Evolutionary conservation across 1,284 basidiomycete genomes (phyloP), one percentile per base, ranked within the genome.

Genomic region (Papiliotrema terrestris): DNA sequence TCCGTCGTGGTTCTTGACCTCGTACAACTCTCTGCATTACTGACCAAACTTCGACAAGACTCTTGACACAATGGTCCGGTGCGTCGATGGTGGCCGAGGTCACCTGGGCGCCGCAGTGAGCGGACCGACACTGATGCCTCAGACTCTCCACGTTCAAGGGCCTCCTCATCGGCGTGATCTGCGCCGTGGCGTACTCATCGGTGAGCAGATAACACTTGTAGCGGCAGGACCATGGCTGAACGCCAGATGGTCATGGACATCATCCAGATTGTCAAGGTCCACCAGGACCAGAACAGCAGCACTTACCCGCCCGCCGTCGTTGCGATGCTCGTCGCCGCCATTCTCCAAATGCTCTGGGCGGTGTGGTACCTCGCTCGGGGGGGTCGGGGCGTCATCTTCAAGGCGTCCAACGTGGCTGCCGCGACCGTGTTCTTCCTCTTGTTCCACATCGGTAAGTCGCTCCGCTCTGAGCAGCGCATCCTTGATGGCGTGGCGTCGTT

Each of bases 161-260:
- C 29, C 49, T 47, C 45, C 20, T 58, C 15, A 20, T 54, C 19
- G 56, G 52, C 42, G 35, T 58, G 15, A 19, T 58, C 44, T 23
- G 47, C 43, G 52, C 51, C 13, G 32, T 54, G 14, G 41, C 56
- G 22, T 58, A 54, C 49, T 54, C 52, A 11, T 41, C 48, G 13
- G 25, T 48, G 37, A 17, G 23, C 14, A 9, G 9, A 9, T 11
- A 22, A 45, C 37, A 36, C 41, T 49, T 41, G 36, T 37, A 23
- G 22, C 19, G 26, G 37, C 42, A 38, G 37, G 25, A 4, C 25
- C 37, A 54, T 32, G 26, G 36, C 25, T 22, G 9, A 29, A 9
- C 19, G 20, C 5, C 43, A 66, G 58, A 54, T 63, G 51, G 58
- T 68, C 55, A 52, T 68, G 38, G 57, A 66, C 56, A 68, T 71